Conservation (phyloP, 768 basidiomycete species). For the Auricularia sp. region DNA sequence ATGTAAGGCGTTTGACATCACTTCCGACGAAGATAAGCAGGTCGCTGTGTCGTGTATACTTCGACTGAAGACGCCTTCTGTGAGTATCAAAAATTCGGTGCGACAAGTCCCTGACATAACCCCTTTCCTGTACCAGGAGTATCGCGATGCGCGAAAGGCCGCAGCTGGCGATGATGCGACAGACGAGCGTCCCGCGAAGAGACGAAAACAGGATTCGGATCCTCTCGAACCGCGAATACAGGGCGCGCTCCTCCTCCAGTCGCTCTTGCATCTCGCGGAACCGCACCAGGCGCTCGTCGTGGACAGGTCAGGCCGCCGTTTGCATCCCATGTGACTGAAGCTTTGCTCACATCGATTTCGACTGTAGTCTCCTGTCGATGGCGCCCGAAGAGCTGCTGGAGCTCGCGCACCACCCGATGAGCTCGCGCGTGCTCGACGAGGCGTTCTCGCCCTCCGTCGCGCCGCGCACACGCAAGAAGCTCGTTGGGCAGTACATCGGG, state of each 20-base stretch:
- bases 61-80: constrained; percentile 40
- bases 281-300: constrained; percentile 61
- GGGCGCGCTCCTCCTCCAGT: constrained; percentile 79
- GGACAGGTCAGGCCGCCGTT: constrained; percentile 43
- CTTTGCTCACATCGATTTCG: constrained; percentile 1
- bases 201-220: constrained; percentile 14
- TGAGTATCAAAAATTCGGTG: constrained; percentile 16
- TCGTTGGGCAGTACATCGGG: constrained; percentile 68
- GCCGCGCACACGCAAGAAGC: constrained; percentile 52
- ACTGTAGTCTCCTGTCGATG: constrained; percentile 48
- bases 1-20: constrained; percentile 45
- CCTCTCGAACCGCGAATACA: constrained; percentile 62
- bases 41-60: constrained; percentile 62
- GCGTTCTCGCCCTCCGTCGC: constrained; percentile 53
- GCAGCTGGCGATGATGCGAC: neutral
- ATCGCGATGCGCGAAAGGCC: neutral
- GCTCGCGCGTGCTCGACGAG: constrained; percentile 70
- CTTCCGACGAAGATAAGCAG: constrained; percentile 35
- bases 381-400: constrained; percentile 47
- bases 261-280: constrained; percentile 57
- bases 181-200: neutral
- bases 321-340: neutral
- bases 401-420: constrained; percentile 56
- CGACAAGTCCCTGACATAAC: too few species aligned
- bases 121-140: neutral